A percentile compares a stretch with the other conserved stretches of the same genome.
phyloP scores from a whole-genome alignment of 2,329 filamentous ascomycete species.

The Rhinocladiella similis region DNA sequence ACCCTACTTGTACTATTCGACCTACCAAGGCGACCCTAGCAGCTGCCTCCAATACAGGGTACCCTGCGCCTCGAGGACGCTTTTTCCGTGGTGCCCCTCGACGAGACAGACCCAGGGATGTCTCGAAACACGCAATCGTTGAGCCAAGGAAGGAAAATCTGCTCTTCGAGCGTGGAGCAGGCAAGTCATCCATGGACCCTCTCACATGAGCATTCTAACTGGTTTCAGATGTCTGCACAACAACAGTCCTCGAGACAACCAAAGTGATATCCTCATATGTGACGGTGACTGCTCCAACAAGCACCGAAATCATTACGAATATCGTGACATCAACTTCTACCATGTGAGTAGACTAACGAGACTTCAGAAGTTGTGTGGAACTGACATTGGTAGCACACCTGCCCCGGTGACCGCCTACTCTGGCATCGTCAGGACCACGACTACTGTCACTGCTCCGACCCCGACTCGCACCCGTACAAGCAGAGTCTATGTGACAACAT shows the following conservation, averaged over 20 bases:
- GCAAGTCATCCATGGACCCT: background rate
- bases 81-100: background rate
- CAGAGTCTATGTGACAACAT: conserved; percentile 14
- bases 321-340: conserved; percentile 21
- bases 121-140: background rate
- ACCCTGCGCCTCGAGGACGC: background rate
- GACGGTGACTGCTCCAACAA: conserved; percentile 22
- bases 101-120: background rate
- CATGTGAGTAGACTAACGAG: conserved; percentile 10
- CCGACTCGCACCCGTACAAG: conserved; percentile 19
- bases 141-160: conserved; percentile 1
- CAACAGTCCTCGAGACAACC: conserved; percentile 17
- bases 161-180: conserved; percentile 16
- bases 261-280: conserved; percentile 16
- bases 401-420: conserved; percentile 24
- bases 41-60: conserved; percentile 1
- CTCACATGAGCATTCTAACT: background rate
- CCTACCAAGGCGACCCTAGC: conserved; percentile 22
- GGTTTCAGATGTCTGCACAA: conserved; percentile 23
- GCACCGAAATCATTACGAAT: conserved; percentile 20
- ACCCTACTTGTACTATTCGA: conserved; percentile 22
- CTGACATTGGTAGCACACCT: conserved; percentile 16
- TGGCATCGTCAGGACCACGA: conserved; percentile 18
- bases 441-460: conserved; percentile 23
- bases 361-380: background rate